Conservation (phyloP, 2,329 filamentous ascomycete genomes). For the Hypoxylon sp. region DNA sequence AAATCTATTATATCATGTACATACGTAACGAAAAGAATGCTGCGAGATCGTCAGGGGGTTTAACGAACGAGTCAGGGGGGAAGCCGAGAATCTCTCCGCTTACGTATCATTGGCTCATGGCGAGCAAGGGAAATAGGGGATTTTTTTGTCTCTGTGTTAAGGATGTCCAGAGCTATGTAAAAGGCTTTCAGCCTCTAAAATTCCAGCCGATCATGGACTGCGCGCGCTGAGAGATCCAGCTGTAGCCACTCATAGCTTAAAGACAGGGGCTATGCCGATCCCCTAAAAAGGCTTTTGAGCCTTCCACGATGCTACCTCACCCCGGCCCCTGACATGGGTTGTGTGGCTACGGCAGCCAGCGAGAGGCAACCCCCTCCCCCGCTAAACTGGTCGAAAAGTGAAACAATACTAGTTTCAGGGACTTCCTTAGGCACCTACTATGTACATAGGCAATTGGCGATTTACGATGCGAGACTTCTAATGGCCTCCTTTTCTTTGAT, state of each 20-base stretch:
- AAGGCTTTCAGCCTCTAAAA: conserved; percentile 34
- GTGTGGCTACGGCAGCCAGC: conserved; percentile 29
- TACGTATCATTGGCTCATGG: conserved; percentile 26
- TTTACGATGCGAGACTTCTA: conserved; percentile 23
- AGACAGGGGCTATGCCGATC: conserved; percentile 43
- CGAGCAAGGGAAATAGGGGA: conserved; percentile 34
- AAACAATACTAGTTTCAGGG: conserved; percentile 44
- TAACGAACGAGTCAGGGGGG: conserved; percentile 16
- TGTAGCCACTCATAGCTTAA: conserved; percentile 45
- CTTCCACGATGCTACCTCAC: conserved; percentile 22
- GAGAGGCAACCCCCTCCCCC: conserved; percentile 40
- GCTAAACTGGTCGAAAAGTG: conserved; percentile 32
- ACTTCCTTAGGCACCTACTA: neutral
- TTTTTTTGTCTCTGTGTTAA: conserved; percentile 25
- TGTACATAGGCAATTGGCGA: conserved; percentile 1
- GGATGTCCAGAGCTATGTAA: conserved; percentile 14
- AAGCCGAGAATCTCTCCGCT: conserved; percentile 26
- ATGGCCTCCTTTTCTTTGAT: conserved; percentile 8
- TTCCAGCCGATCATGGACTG: conserved; percentile 26
- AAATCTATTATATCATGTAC: neutral
- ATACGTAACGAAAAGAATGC: conserved; percentile 11
- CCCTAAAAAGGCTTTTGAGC: conserved; percentile 29
- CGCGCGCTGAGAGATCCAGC: conserved; percentile 37
- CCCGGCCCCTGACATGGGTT: conserved; percentile 30
- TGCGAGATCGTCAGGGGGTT: conserved; percentile 41